phyloP scores from a whole-genome alignment of 805 yeast species.

The Jamesozyma lodderae region DNA sequence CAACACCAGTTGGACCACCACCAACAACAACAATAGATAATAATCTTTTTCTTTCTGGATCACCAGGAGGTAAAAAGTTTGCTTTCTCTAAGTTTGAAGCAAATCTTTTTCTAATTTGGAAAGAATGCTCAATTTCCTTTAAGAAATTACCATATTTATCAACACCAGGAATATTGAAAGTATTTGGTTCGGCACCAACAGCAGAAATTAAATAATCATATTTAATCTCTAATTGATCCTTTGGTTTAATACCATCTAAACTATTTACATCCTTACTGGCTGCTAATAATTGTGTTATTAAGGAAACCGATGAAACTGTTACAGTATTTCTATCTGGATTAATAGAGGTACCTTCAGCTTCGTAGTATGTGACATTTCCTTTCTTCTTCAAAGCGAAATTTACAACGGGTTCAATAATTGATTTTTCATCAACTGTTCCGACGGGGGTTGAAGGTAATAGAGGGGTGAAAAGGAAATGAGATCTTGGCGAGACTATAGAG shows the following conservation, averaged over 20 bases:
- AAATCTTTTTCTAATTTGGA: constrained; percentile 67
- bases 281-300: constrained; percentile 21
- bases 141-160: constrained; percentile 73
- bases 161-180: constrained; percentile 92
- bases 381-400: constrained; percentile 70
- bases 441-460: constrained; percentile 88
- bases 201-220: constrained; percentile 85
- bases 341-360: constrained; percentile 81
- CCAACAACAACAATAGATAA: constrained; percentile 87
- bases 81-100: constrained; percentile 89
- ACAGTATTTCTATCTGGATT: constrained; percentile 68
- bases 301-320: constrained; percentile 42
- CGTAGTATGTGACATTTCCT: constrained; percentile 74
- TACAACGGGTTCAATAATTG: constrained; percentile 91
- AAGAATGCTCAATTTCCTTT: constrained; percentile 83
- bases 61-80: constrained; percentile 66
- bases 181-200: constrained; percentile 90
- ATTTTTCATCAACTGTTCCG: constrained; percentile 82
- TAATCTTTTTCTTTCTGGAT: constrained; percentile 75
- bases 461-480: constrained; percentile 90
- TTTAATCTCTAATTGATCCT: constrained; percentile 37
- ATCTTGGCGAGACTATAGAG: constrained; percentile 83
- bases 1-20: constrained; percentile 98
- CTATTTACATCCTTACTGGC: constrained; percentile 23
- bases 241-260: constrained; percentile 30